Conservation (phyloP, 768 basidiomycete species). For the Gloeopeniophorella convolvens region DNA sequence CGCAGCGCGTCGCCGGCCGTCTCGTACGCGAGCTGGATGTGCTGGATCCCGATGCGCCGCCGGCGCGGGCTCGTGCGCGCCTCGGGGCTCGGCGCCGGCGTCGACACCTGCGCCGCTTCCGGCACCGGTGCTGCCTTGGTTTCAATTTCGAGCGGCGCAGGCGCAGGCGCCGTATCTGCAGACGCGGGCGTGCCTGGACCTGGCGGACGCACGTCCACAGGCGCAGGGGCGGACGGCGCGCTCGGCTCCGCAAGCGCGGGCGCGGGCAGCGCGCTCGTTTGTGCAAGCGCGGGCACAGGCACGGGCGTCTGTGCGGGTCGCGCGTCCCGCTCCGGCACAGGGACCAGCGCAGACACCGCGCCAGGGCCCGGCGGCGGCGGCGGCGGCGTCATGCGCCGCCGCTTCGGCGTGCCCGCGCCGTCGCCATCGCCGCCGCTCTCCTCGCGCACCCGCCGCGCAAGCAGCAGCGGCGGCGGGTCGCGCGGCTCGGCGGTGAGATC, state of each 20-base stretch:
- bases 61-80: background rate
- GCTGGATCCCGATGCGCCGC: constrained; percentile 15
- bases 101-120: background rate
- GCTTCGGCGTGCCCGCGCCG: background rate
- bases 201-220: background rate
- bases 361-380: background rate
- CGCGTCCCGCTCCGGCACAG: no score
- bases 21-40: constrained; percentile 16
- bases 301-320: no score
- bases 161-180: background rate
- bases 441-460: no score
- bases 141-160: background rate
- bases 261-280: no score
- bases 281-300: no score
- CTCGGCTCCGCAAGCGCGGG: no score
- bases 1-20: background rate
- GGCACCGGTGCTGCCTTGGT: background rate
- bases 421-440: background rate
- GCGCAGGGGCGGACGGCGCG: background rate
- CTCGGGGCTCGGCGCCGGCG: background rate
- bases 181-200: background rate
- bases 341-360: no score
- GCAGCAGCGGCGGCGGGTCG: no score
- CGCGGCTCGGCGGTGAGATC: background rate
- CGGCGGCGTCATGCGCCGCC: constrained; percentile 6